A percentile compares a stretch with the other conserved stretches of the same genome.
These are phyloP conservation scores for Solanum chaucha DNA, from an alignment of 257 asterid genomes.

Conservation along the genomic window DNA sequence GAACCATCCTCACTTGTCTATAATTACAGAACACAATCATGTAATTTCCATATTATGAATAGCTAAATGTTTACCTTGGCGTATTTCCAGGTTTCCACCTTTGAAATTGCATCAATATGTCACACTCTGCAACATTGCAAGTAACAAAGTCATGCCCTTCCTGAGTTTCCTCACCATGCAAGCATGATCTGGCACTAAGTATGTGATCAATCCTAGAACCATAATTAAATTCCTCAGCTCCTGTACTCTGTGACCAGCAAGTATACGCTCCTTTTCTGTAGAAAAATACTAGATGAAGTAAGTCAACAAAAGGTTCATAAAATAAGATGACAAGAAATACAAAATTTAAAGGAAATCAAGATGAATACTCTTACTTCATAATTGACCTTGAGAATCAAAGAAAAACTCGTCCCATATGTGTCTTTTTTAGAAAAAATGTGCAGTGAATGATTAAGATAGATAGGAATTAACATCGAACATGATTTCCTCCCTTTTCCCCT, in stretches of 20 bases:
- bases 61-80: constrained; percentile 47
- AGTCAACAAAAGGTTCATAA: background rate
- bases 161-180: constrained; percentile 46
- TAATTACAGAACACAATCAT: background rate
- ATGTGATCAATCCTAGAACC: constrained; percentile 96
- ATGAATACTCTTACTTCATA: background rate
- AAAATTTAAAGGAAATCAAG: background rate
- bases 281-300: constrained; percentile 2
- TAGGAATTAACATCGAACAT: background rate
- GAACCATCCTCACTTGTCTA: background rate
- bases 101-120: constrained; percentile 66
- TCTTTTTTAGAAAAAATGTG: background rate
- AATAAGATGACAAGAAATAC: background rate
- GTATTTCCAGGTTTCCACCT: constrained; percentile 80
- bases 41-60: background rate
- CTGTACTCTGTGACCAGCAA: constrained; percentile 91
- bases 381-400: background rate
- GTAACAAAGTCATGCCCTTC: constrained; percentile 46
- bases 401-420: background rate
- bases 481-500: background rate
- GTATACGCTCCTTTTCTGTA: constrained; percentile 77
- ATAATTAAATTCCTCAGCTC: constrained; percentile 90
- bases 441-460: background rate
- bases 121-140: constrained; percentile 90
- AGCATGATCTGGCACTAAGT: constrained; percentile 78